These are phyloP conservation scores for Didymellaceae sp. DNA, from an alignment of 2,329 filamentous ascomycete species.

Conservation along the genomic window DNA sequence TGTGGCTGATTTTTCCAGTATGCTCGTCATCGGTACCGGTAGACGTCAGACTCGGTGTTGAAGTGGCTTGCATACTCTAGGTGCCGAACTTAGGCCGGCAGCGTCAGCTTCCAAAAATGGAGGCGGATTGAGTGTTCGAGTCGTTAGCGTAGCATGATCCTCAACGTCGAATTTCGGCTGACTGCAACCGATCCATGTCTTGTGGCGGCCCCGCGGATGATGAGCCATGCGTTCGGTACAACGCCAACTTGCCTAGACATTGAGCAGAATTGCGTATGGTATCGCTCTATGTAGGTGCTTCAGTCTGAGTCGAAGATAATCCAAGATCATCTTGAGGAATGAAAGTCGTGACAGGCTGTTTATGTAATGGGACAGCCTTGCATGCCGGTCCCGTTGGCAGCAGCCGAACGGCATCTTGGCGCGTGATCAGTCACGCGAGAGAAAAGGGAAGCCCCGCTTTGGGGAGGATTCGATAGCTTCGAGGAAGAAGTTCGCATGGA, in stretches of 20 bases:
- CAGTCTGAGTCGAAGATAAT: too few species aligned
- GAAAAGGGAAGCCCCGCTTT: background rate
- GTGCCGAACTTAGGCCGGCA: background rate
- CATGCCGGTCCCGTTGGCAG: background rate
- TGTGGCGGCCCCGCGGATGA: background rate
- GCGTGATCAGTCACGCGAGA: background rate
- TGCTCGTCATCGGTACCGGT: background rate
- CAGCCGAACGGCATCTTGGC: background rate
- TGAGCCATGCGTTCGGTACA: background rate
- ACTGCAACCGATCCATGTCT: background rate
- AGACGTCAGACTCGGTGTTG: background rate
- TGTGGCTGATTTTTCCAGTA: background rate
- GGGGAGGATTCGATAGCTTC: background rate
- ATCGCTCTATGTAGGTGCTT: too few species aligned
- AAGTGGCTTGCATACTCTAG: background rate
- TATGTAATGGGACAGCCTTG: too few species aligned
- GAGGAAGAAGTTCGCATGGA: background rate
- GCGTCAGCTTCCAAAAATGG: background rate
- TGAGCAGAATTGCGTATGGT: too few species aligned
- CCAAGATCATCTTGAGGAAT: background rate
- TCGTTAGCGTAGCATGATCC: background rate
- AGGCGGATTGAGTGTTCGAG: background rate
- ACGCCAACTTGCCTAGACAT: too few species aligned
- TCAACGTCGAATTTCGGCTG: background rate
- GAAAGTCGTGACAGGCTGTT: too few species aligned